Percentiles rank a stretch among this genome's conserved stretches.
These are phyloP conservation scores for Trichomonas gallinae DNA, from an alignment of 208 protist genomes.

Conservation along the genomic window DNA sequence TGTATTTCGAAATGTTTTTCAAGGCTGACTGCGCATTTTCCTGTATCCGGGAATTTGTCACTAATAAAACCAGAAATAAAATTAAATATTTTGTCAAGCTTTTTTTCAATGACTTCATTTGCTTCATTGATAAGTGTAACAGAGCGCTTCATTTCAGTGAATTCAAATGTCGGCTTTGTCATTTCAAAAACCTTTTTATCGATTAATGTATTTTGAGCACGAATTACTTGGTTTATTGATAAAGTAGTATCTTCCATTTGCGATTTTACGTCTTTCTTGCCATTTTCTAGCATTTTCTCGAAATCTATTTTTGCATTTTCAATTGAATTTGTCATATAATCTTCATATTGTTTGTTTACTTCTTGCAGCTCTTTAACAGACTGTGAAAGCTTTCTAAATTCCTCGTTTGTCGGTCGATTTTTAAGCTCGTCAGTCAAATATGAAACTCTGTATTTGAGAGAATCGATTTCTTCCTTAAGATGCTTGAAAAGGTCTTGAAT, in stretches of 20 bases:
- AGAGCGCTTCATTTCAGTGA: background rate
- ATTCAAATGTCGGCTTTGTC: background rate
- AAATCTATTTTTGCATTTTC: background rate
- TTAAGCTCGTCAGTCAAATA: background rate
- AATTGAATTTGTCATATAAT: background rate
- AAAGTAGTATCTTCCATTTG: background rate
- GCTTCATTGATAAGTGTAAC: background rate
- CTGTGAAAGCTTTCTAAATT: background rate
- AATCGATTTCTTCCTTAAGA: background rate
- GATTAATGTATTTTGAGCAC: background rate
- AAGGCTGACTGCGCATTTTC: background rate
- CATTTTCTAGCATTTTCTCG: background rate
- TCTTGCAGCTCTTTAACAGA: background rate
- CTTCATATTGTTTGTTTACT: background rate
- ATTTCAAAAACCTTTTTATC: background rate
- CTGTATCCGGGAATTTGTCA: background rate
- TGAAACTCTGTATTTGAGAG: background rate
- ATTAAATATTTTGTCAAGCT: background rate
- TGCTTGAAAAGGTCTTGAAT: background rate
- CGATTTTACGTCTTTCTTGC: background rate
- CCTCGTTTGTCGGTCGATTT: background rate
- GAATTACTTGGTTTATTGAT: background rate
- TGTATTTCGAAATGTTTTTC: background rate
- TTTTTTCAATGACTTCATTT: background rate
- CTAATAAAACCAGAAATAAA: background rate